A percentile compares a stretch with the other conserved stretches of the same genome.
phyloP scores from a whole-genome alignment of 805 yeast genomes.

The Candida sanyiensis region DNA sequence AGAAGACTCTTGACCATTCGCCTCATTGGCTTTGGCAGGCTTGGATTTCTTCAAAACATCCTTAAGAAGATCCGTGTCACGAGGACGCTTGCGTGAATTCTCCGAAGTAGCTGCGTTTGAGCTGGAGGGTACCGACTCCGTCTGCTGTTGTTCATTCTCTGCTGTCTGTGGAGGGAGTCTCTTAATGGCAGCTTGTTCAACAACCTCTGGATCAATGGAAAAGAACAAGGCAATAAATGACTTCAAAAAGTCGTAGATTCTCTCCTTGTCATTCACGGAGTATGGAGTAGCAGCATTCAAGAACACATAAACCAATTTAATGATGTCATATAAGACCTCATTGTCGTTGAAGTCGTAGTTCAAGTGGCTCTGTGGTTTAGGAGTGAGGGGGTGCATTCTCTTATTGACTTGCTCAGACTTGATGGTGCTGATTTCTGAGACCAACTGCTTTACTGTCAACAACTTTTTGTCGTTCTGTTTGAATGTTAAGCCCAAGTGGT shows the following conservation, averaged over 20 bases:
- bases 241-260: constrained; percentile 63
- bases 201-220: constrained; percentile 44
- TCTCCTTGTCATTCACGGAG: constrained; percentile 75
- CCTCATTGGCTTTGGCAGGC: constrained; percentile 30
- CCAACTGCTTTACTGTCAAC: constrained; percentile 80
- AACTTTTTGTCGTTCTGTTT: constrained; percentile 94
- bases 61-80: constrained; percentile 50
- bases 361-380: constrained; percentile 74
- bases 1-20: too few species aligned
- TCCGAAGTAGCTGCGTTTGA: constrained; percentile 15
- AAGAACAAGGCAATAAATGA: constrained; percentile 71
- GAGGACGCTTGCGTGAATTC: constrained; percentile 28
- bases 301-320: constrained; percentile 60
- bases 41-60: constrained; percentile 55
- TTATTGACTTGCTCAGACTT: constrained; percentile 89
- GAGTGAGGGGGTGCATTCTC: constrained; percentile 78
- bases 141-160: constrained; percentile 17
- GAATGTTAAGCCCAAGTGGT: constrained; percentile 92
- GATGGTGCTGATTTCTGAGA: constrained; percentile 87
- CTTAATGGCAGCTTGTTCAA: constrained; percentile 36
- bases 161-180: constrained; percentile 23
- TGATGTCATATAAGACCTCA: constrained; percentile 67
- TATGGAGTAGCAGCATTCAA: constrained; percentile 65
- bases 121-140: constrained; percentile 2
- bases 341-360: constrained; percentile 59